Conservation (phyloP, 495 filamentous ascomycete genomes). For the Polyplosphaeria fusca region DNA sequence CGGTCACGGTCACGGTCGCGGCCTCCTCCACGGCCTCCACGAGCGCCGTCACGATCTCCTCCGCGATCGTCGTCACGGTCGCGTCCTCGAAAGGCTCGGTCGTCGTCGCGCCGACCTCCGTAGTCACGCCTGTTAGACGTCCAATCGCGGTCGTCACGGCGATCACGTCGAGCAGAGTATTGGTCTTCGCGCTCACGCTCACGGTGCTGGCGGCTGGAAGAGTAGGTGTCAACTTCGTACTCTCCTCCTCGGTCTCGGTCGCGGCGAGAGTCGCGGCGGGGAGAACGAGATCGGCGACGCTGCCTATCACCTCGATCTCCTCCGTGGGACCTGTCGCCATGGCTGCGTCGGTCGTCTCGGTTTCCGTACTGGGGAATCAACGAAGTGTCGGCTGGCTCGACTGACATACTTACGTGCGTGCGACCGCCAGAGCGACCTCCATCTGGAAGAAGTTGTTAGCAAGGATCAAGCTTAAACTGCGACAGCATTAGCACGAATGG, state of each 20-base stretch:
- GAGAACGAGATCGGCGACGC: slow-evolving; percentile 72
- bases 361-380: too few relatives aligned
- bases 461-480: slow-evolving; percentile 25
- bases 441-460: slow-evolving; percentile 43
- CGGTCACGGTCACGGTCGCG: slow-evolving; percentile 47
- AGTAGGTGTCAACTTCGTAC: slow-evolving; percentile 81
- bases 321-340: background rate
- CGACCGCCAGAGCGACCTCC: slow-evolving; percentile 53
- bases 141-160: slow-evolving; percentile 33
- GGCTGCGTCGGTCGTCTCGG: slow-evolving; percentile 44
- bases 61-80: slow-evolving; percentile 61
- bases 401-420: background rate
- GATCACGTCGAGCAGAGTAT: slow-evolving; percentile 62
- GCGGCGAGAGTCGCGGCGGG: slow-evolving; percentile 56
- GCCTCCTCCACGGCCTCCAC: slow-evolving; percentile 19
- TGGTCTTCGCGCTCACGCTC: slow-evolving; percentile 88
- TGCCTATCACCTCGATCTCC: slow-evolving; percentile 32
- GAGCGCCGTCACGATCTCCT: slow-evolving; percentile 43
- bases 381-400: too few relatives aligned
- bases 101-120: slow-evolving; percentile 30
- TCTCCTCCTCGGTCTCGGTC: too few relatives aligned
- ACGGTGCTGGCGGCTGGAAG: slow-evolving; percentile 82
- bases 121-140: slow-evolving; percentile 29
- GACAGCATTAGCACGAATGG: slow-evolving; percentile 11
- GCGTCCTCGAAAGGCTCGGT: slow-evolving; percentile 40